Evolutionary conservation across 768 basidiomycete genomes (phyloP).

Genomic region (Lenzites betulinus): DNA sequence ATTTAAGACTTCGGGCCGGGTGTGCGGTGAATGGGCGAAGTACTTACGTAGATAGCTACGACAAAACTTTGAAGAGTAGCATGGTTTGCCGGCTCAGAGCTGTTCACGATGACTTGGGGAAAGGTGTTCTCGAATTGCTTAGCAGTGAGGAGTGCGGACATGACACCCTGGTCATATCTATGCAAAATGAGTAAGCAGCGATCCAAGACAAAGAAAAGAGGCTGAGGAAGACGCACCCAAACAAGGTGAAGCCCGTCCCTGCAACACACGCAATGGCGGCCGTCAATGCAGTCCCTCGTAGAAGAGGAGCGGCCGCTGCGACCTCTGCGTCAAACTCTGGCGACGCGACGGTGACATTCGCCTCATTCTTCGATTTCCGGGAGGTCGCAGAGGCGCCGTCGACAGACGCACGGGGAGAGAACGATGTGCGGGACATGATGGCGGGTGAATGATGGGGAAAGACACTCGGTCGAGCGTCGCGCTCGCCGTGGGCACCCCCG

Average conservation of each 20-base stretch:
- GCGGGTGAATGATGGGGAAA: not conserved
- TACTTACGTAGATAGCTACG: constrained; percentile 56
- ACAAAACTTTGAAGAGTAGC: constrained; percentile 61
- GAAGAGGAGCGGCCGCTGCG: constrained; percentile 31
- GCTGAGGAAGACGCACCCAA: constrained; percentile 43
- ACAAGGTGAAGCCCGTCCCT: constrained; percentile 62
- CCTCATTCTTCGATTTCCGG: constrained; percentile 6
- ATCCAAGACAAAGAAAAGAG: no score
- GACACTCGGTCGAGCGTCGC: not conserved
- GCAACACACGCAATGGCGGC: constrained; percentile 56
- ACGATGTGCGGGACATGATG: constrained; percentile 19
- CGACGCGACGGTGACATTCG: not conserved
- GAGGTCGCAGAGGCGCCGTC: constrained; percentile 6
- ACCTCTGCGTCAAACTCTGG: constrained; percentile 40
- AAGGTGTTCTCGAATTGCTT: constrained; percentile 61
- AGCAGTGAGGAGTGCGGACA: constrained; percentile 65
- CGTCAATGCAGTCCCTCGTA: constrained; percentile 49
- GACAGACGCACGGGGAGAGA: constrained; percentile 5
- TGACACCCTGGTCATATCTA: constrained; percentile 71
- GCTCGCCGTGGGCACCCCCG: not conserved
- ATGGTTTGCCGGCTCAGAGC: constrained; percentile 42
- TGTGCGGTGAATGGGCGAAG: no score
- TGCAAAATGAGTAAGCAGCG: not conserved
- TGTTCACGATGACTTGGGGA: constrained; percentile 50
- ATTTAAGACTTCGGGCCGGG: not conserved